Conservation (phyloP, 345 rosid genomes). For the rapeseed (Brassica napus) region Da-Ae NC_063450.1:35187001-35187500, state of each 20-base stretch:
- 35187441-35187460: neutral
- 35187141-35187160: neutral
- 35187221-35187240: neutral
- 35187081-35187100: neutral
- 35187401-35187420: slow-evolving; percentile 14
- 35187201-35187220: neutral
- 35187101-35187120: neutral
- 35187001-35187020: neutral
- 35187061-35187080: neutral
- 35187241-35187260: neutral
- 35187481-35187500: neutral
- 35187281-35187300: slow-evolving; percentile 31
- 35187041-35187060: neutral
- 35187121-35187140: neutral
- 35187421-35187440: slow-evolving; percentile 11
- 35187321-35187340: slow-evolving; percentile 9
- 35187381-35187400: slow-evolving; percentile 37
- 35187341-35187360: slow-evolving; percentile 33
- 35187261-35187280: slow-evolving; percentile 25
- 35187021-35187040: neutral
- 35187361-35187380: slow-evolving; percentile 36
- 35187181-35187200: neutral
- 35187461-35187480: slow-evolving; percentile 6
- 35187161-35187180: neutral
- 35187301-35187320: slow-evolving; percentile 30